These are phyloP conservation scores for Neospermospora avenae DNA, from an alignment of 2,329 filamentous ascomycete genomes.

Conservation along the genomic window DNA sequence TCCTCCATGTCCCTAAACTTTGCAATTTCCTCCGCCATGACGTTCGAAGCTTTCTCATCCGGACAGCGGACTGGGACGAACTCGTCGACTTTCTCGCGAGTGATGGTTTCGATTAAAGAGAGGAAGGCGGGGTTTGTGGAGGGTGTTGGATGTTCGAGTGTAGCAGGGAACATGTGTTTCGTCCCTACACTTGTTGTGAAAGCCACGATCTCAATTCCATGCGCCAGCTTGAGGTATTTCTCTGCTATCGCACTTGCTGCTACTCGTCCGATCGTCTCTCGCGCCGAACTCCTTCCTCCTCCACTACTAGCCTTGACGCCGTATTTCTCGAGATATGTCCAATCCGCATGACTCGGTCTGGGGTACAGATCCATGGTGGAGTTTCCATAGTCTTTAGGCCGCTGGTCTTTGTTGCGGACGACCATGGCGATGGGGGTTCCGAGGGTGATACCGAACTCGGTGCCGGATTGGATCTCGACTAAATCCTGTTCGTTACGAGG, in stretches of 20 bases:
- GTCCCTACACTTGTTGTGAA: slow-evolving; percentile 84
- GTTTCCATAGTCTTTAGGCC: slow-evolving; percentile 86
- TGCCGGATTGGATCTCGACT: slow-evolving; percentile 90
- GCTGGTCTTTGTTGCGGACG: slow-evolving; percentile 88
- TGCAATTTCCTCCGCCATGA: slow-evolving; percentile 78
- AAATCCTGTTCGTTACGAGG: slow-evolving; percentile 89
- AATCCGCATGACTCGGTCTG: slow-evolving; percentile 89
- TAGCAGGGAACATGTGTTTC: slow-evolving; percentile 72
- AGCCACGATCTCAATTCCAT: slow-evolving; percentile 87
- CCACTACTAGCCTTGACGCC: slow-evolving; percentile 88
- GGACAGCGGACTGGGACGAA: slow-evolving; percentile 89
- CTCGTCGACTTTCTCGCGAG: slow-evolving; percentile 73
- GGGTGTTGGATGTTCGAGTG: slow-evolving; percentile 62
- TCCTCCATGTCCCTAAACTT: slow-evolving; percentile 75
- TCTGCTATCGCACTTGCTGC: slow-evolving; percentile 90
- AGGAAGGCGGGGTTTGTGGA: slow-evolving; percentile 79
- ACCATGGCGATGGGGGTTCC: slow-evolving; percentile 87
- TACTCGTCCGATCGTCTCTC: slow-evolving; percentile 91
- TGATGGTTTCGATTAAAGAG: slow-evolving; percentile 66
- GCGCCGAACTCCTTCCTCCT: slow-evolving; percentile 85
- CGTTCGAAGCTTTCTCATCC: slow-evolving; percentile 55
- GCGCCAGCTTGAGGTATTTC: slow-evolving; percentile 78
- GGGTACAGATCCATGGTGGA: slow-evolving; percentile 90
- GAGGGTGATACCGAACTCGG: slow-evolving; percentile 83
- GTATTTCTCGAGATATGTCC: slow-evolving; percentile 97